Evolutionary conservation across 345 rosid genomes (phyloP).

Genomic region (Erysimum cheiranthoides): DNA sequence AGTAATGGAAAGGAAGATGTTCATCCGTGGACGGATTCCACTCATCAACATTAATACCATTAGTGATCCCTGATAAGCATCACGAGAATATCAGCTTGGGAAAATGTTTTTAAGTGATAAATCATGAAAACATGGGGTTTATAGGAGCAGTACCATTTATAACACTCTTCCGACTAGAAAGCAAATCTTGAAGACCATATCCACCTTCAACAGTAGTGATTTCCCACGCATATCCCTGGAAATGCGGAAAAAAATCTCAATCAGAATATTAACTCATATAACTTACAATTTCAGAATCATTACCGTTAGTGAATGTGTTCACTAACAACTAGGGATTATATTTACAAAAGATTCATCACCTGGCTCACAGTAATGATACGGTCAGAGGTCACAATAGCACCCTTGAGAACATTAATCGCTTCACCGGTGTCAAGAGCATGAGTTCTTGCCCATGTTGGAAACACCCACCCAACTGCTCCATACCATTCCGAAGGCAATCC

Average conservation of each 20-base stretch:
- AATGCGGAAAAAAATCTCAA: background rate
- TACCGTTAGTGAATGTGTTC: background rate
- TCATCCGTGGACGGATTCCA: constrained; percentile 89
- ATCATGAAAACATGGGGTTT: background rate
- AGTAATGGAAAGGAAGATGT: constrained; percentile 67
- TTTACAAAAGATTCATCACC: constrained; percentile 52
- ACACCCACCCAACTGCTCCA: constrained; percentile 93
- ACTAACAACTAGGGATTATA: background rate
- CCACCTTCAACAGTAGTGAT: constrained; percentile 96
- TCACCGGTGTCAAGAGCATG: constrained; percentile 99
- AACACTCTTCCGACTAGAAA: constrained; percentile 74
- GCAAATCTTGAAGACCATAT: constrained; percentile 81
- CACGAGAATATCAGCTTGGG: background rate
- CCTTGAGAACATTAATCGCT: constrained; percentile 95
- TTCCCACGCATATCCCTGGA: constrained; percentile 97
- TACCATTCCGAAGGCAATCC: constrained; percentile 91
- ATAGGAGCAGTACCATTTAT: constrained; percentile 61
- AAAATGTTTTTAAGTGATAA: background rate
- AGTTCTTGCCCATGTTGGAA: constrained; percentile 96
- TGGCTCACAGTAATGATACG: constrained; percentile 92
- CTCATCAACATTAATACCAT: constrained; percentile 80
- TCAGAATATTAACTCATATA: background rate
- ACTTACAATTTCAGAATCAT: background rate
- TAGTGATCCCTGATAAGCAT: constrained; percentile 68
- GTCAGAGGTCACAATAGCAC: constrained; percentile 94